Conservation (phyloP, 805 yeast species). For the Lipomyces kockii region DNA sequence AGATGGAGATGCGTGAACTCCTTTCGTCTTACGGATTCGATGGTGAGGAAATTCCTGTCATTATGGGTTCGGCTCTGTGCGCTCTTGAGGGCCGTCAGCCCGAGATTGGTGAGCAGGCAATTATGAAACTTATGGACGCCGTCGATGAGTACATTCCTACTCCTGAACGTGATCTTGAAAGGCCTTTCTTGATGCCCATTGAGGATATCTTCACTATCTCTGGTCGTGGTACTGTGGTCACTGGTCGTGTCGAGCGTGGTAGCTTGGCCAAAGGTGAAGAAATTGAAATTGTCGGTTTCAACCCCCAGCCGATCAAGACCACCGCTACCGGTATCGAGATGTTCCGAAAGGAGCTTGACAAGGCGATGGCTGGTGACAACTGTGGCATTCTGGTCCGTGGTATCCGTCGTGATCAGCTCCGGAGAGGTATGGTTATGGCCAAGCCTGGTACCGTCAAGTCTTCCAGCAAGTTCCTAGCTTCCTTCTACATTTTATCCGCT, state of each 20-base stretch:
- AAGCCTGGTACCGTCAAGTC: constrained; percentile 91
- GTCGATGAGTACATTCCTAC: constrained; percentile 96
- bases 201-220: constrained; percentile 98
- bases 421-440: constrained; percentile 96
- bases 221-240: constrained; percentile 99
- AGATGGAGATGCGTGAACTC: constrained; percentile 99
- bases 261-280: constrained; percentile 97
- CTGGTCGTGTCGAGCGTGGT: constrained; percentile 99
- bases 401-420: constrained; percentile 94
- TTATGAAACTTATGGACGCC: constrained; percentile 79
- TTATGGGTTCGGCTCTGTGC: constrained; percentile 98
- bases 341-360: constrained; percentile 98
- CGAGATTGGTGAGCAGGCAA: constrained; percentile 89
- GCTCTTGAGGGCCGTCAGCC: constrained; percentile 88
- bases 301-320: constrained; percentile 84
- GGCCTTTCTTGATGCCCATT: constrained; percentile 95
- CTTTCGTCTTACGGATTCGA: constrained; percentile 90
- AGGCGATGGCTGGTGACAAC: constrained; percentile 99
- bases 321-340: constrained; percentile 98
- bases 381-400: constrained; percentile 98
- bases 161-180: constrained; percentile 93
- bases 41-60: constrained; percentile 96
- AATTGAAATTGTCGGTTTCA: constrained; percentile 93
- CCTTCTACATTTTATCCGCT: constrained; percentile 87
- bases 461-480: constrained; percentile 91